Conservation (phyloP, 2,329 filamentous ascomycete genomes). For the Phialophora macrospora region DNA sequence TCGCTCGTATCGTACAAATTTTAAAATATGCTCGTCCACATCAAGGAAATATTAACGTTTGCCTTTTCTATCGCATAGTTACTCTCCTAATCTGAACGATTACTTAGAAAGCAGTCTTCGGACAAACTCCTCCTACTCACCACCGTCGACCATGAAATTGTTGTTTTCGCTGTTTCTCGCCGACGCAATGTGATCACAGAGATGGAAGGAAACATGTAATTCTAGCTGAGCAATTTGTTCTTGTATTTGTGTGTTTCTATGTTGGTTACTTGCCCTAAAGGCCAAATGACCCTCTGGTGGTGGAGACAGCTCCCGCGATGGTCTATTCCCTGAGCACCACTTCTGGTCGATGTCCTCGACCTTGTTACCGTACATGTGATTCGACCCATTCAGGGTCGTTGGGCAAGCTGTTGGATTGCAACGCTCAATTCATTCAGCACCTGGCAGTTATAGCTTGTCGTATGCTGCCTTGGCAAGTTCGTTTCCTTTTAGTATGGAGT, state of each 20-base stretch:
- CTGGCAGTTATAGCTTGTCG: too few species aligned
- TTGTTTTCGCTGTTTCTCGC: too few species aligned
- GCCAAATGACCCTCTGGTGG: neutral
- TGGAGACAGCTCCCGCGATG: too few species aligned
- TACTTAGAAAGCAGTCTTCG: neutral
- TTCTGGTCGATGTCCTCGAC: neutral
- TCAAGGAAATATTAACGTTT: neutral
- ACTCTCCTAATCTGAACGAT: neutral
- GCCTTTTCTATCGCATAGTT: neutral
- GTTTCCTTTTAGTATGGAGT: neutral
- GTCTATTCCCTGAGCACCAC: neutral
- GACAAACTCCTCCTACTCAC: neutral
- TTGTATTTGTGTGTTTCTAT: neutral
- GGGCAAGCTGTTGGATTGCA: neutral
- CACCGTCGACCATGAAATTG: neutral
- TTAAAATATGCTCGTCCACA: too few species aligned
- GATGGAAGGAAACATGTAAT: neutral
- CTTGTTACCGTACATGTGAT: neutral
- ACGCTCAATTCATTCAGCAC: neutral
- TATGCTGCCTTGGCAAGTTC: too few species aligned
- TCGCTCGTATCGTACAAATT: too few species aligned
- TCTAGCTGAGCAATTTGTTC: neutral
- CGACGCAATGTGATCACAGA: too few species aligned
- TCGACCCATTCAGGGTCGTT: neutral
- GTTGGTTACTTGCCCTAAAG: neutral